Conservation (phyloP, 2,329 filamentous ascomycete genomes). For the Xylaria sp. region DNA sequence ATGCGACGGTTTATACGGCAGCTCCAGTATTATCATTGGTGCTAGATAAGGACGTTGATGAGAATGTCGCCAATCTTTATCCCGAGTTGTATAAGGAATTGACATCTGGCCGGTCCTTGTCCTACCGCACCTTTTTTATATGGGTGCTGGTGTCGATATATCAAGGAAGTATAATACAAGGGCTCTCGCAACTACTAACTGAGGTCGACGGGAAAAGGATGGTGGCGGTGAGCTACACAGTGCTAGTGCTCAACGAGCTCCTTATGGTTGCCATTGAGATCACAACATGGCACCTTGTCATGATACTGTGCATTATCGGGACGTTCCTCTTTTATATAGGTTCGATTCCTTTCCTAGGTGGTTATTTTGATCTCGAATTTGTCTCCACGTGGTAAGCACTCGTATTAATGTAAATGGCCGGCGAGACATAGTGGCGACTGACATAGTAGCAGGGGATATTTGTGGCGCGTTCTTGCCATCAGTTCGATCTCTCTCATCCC, state of each 20-base stretch:
- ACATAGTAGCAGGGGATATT: conserved; percentile 71
- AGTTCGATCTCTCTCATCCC: conserved; percentile 83
- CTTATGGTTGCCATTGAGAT: conserved; percentile 98
- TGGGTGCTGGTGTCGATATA: conserved; percentile 97
- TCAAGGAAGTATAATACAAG: conserved; percentile 94
- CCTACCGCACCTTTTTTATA: conserved; percentile 93
- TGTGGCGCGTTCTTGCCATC: conserved; percentile 88
- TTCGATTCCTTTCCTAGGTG: conserved; percentile 84
- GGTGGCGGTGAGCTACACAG: conserved; percentile 92
- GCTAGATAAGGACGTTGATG: conserved; percentile 94
- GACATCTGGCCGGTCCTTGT: conserved; percentile 86
- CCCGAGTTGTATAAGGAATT: conserved; percentile 98
- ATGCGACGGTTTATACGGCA: conserved; percentile 96
- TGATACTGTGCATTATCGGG: conserved; percentile 85
- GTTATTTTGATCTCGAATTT: conserved; percentile 89
- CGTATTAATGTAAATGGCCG: not conserved
- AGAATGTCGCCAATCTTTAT: conserved; percentile 91
- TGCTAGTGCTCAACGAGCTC: conserved; percentile 91
- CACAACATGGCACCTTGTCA: conserved; percentile 95
- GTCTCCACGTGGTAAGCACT: conserved; percentile 73
- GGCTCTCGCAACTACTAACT: conserved; percentile 88
- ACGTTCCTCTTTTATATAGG: conserved; percentile 85
- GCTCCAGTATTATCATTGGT: conserved; percentile 92
- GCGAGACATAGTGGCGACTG: conserved; percentile 19
- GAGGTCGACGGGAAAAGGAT: conserved; percentile 79